These are phyloP conservation scores for Pelargonium myrrhifolium DNA, from an alignment of 441 rosid species.

Conservation along the genomic window DNA sequence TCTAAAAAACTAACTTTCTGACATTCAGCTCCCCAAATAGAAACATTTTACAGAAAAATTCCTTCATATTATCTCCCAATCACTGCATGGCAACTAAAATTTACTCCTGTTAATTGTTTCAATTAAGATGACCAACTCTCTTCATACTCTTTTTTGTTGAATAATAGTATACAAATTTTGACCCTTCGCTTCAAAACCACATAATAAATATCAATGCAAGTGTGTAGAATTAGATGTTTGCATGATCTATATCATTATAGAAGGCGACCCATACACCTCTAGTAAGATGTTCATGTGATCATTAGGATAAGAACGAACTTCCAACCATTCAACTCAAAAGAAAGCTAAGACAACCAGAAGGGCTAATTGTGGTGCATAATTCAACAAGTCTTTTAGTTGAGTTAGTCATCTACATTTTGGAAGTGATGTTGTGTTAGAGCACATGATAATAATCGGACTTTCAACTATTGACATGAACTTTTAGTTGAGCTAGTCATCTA, in stretches of 20 bases:
- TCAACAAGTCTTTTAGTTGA: not conserved
- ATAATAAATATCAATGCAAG: too few species aligned
- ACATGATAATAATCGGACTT: too few species aligned
- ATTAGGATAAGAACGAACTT: not conserved
- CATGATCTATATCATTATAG: not conserved
- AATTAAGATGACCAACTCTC: not conserved
- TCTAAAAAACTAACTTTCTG: not conserved
- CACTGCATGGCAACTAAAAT: too few species aligned
- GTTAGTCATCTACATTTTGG: too few species aligned
- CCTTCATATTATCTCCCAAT: not conserved
- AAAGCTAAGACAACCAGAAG: not conserved
- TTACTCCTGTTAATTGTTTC: not conserved
- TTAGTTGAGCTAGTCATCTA: too few species aligned
- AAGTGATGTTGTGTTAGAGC: too few species aligned
- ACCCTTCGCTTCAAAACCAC: too few species aligned
- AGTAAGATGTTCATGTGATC: not conserved
- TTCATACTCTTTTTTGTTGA: too few species aligned
- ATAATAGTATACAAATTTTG: too few species aligned
- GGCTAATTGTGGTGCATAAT: not conserved
- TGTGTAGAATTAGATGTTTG: conserved; percentile 1
- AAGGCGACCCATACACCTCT: not conserved
- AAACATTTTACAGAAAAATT: not conserved
- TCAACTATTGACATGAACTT: too few species aligned
- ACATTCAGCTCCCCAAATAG: not conserved
- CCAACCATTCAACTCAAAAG: not conserved